Evolutionary conservation across 1,284 basidiomycete species (phyloP).

Genomic region (Lignosus rhinocerotis): DNA sequence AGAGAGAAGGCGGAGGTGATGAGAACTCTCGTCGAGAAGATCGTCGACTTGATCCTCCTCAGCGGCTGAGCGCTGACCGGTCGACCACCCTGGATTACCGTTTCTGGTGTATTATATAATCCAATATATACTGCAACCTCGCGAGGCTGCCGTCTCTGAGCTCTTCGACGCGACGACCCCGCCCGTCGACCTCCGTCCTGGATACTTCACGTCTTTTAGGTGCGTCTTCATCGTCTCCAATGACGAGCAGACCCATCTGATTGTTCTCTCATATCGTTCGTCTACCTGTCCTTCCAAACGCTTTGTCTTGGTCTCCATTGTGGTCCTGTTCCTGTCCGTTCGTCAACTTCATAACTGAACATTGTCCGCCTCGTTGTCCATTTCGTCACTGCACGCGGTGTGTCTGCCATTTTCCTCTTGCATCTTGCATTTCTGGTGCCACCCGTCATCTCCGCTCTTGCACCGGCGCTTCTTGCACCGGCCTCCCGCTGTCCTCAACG

Average conservation of each 20-base stretch:
- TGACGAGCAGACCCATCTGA: slow-evolving; percentile 7
- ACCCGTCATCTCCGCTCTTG: not conserved
- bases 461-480: not conserved
- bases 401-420: not conserved
- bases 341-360: not conserved
- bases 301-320: slow-evolving; percentile 4
- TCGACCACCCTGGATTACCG: slow-evolving; percentile 8
- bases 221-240: slow-evolving; percentile 14
- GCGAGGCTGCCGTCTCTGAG: slow-evolving; percentile 2
- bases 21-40: slow-evolving; percentile 62
- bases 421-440: not conserved
- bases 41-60: slow-evolving; percentile 46
- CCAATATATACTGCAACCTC: slow-evolving; percentile 10
- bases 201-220: slow-evolving; percentile 8
- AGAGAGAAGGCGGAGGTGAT: slow-evolving; percentile 70
- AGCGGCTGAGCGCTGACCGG: slow-evolving; percentile 19
- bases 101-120: slow-evolving; percentile 21
- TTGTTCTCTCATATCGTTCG: not conserved
- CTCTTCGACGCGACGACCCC: slow-evolving; percentile 23
- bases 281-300: not conserved
- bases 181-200: slow-evolving; percentile 10
- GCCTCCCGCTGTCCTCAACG: not conserved
- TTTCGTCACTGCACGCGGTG: not conserved
- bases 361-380: not conserved
- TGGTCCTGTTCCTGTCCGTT: not conserved